Percentiles rank a stretch among this genome's conserved stretches.
Conservation (phyloP, 331 rosid genomes). For the Cydonia oblonga region DNA sequence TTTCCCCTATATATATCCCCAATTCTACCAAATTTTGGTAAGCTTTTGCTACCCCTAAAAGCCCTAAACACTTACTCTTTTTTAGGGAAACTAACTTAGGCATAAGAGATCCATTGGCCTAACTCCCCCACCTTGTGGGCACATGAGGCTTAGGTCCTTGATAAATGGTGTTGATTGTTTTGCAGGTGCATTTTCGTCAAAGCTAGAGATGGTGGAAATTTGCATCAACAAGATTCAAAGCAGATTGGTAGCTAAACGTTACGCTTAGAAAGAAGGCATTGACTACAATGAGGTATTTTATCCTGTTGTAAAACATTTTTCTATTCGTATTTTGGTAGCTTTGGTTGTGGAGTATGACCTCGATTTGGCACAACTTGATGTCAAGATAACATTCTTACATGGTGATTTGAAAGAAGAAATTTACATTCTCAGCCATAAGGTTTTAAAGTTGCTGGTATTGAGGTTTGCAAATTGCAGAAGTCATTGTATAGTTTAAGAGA, state of each 20-base stretch:
- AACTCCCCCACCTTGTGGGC: too few species aligned
- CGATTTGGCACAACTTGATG: background rate
- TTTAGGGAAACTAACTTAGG: too few species aligned
- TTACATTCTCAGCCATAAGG: background rate
- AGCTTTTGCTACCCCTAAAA: too few species aligned
- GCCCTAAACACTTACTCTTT: too few species aligned
- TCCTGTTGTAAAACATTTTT: background rate
- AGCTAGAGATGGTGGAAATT: too few species aligned
- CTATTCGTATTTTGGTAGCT: background rate
- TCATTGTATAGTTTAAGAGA: background rate
- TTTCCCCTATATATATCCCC: too few species aligned
- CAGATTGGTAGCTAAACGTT: too few species aligned
- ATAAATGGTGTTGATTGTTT: too few species aligned
- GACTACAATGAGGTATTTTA: background rate
- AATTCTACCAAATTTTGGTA: too few species aligned
- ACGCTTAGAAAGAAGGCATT: background rate
- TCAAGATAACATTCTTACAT: background rate
- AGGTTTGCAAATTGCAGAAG: background rate
- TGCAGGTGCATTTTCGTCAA: too few species aligned
- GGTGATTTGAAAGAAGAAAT: background rate
- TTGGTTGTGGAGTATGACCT: background rate
- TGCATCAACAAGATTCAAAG: too few species aligned
- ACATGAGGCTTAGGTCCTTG: fast-evolving
- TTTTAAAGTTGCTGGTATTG: background rate
- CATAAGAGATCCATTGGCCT: too few species aligned